A percentile compares a stretch with the other conserved stretches of the same genome.
phyloP scores from a whole-genome alignment of 169 alveolate genomes.

The Plasmodium cynomolgi region DNA sequence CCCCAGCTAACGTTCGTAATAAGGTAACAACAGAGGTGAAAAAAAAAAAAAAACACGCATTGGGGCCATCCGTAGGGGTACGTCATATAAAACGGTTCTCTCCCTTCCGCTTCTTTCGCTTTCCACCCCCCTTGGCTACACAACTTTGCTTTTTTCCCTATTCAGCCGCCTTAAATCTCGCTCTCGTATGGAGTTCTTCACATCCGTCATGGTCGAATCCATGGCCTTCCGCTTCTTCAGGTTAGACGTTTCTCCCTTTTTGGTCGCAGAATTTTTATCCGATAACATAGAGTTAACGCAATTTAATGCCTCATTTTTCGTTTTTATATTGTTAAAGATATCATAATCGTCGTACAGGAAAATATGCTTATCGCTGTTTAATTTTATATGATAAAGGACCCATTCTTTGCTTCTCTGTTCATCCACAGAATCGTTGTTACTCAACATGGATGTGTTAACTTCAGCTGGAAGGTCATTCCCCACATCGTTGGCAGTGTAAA shows the following conservation, averaged over 20 bases:
- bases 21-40: neutral
- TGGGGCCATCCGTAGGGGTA: neutral
- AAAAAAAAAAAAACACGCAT: neutral
- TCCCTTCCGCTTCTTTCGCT: neutral
- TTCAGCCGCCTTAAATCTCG: slow-evolving; percentile 60
- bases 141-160: slow-evolving; percentile 67
- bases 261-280: slow-evolving; percentile 8
- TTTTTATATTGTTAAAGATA: slow-evolving; percentile 39
- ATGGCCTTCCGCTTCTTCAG: slow-evolving; percentile 11
- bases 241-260: slow-evolving; percentile 33
- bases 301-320: slow-evolving; percentile 48
- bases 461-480: neutral
- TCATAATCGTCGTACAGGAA: slow-evolving; percentile 61
- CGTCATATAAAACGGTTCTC: neutral
- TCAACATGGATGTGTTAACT: neutral
- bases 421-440: slow-evolving; percentile 1
- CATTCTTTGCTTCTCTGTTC: slow-evolving; percentile 13
- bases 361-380: slow-evolving; percentile 24
- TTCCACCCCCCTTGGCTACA: neutral
- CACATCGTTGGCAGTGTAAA: neutral
- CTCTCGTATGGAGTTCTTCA: slow-evolving; percentile 27
- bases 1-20: neutral
- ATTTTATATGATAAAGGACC: slow-evolving; percentile 35
- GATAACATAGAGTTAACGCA: slow-evolving; percentile 48
- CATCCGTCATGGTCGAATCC: slow-evolving; percentile 4